A percentile compares a stretch with the other conserved stretches of the same genome.
Conservation (phyloP, 257 asterid species). For the Solanum sparsipilum region DNA sequence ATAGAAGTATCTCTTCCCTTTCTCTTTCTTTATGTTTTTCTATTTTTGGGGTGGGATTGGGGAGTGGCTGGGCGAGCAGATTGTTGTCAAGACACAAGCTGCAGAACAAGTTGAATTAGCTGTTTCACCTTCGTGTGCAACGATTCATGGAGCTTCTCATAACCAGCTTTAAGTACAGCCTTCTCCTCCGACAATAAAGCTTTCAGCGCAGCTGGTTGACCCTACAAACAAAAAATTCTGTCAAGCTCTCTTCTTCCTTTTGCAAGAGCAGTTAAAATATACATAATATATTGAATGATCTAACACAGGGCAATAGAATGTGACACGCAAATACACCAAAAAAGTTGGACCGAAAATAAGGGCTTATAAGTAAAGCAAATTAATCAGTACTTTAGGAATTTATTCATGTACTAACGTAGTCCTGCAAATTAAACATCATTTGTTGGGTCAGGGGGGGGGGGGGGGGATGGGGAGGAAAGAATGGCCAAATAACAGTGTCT, state of each 20-base stretch:
- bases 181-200: conserved; percentile 62
- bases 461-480: not conserved
- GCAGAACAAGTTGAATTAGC: not conserved
- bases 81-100: not conserved
- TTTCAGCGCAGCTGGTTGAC: conserved; percentile 60
- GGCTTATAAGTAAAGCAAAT: not conserved
- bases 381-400: not conserved
- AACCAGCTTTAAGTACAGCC: conserved; percentile 70
- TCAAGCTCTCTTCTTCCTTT: not conserved
- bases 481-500: not conserved
- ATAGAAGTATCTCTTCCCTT: not conserved
- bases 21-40: not conserved
- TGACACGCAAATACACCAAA: not conserved
- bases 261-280: not conserved
- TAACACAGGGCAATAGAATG: not conserved
- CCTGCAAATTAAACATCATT: not conserved
- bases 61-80: not conserved
- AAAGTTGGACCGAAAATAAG: not conserved
- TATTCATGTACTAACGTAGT: not conserved
- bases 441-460: not conserved
- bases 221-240: conserved; percentile 23
- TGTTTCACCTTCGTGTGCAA: conserved; percentile 39
- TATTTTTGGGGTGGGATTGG: not conserved
- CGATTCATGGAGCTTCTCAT: conserved; percentile 58
- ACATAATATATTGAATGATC: not conserved